Evolutionary conservation across 108 stramenopile genomes (phyloP).

Genomic region (Cyclotella cryptica): DNA sequence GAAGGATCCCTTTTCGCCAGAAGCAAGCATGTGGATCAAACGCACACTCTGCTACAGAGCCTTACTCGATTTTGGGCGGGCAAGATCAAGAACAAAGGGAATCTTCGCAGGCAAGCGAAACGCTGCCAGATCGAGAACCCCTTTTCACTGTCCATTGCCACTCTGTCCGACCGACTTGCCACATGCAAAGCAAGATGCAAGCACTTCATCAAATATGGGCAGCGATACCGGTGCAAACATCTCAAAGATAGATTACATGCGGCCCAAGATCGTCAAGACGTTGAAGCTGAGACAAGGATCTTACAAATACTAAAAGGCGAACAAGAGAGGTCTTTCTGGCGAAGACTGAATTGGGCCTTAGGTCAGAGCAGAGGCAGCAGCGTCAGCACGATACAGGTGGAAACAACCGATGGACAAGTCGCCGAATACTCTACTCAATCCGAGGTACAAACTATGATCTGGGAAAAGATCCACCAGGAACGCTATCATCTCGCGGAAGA

Average conservation of each 20-base stretch:
- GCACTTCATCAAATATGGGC: slow-evolving; percentile 15
- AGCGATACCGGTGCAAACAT: slow-evolving; percentile 11
- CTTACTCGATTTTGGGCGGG: slow-evolving; percentile 1
- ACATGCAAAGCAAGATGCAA: slow-evolving; percentile 14
- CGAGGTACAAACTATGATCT: not conserved
- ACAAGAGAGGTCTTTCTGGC: slow-evolving; percentile 27
- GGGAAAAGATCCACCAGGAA: too few relatives aligned
- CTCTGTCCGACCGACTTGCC: not conserved
- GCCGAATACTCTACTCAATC: not conserved
- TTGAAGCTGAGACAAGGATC: slow-evolving; percentile 14
- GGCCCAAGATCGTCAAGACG: slow-evolving; percentile 6
- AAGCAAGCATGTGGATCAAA: slow-evolving; percentile 22
- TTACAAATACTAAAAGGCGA: slow-evolving; percentile 31
- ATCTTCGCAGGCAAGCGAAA: not conserved
- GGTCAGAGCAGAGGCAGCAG: not conserved
- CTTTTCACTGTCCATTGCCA: not conserved
- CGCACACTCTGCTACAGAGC: not conserved
- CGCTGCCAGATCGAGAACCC: slow-evolving; percentile 3
- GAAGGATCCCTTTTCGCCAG: slow-evolving; percentile 29
- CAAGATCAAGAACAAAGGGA: slow-evolving; percentile 2
- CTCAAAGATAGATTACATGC: slow-evolving; percentile 5
- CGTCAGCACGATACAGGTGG: slow-evolving; percentile 13
- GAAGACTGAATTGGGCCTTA: slow-evolving; percentile 14
- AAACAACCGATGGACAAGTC: not conserved
- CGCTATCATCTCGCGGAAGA: too few relatives aligned